Evolutionary conservation across 2,329 filamentous ascomycete species (phyloP).

Genomic region (Trichoderma citrinoviride): DNA sequence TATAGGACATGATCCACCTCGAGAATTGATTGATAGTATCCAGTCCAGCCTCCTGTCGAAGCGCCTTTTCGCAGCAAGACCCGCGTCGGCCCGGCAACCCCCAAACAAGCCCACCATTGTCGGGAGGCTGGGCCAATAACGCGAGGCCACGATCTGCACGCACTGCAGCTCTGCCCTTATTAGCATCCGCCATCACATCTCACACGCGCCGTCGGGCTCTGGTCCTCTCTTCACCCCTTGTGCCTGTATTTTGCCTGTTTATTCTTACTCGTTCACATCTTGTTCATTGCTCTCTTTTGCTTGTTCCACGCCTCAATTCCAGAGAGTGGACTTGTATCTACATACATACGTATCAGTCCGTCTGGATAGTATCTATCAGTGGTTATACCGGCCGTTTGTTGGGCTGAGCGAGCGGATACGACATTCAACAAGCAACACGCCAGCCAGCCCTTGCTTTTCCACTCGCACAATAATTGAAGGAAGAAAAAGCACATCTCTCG

Average conservation of each 20-base stretch:
- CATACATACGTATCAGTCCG: too few species aligned
- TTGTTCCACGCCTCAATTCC: too few species aligned
- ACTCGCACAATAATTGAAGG: slow-evolving; percentile 7
- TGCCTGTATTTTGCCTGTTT: background rate
- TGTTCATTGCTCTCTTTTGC: too few species aligned
- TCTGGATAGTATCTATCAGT: too few species aligned
- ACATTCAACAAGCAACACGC: too few species aligned
- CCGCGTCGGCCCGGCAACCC: slow-evolving; percentile 35
- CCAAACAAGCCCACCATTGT: slow-evolving; percentile 32
- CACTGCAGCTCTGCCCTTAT: slow-evolving; percentile 2
- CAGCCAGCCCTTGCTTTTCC: background rate
- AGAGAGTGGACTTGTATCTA: too few species aligned
- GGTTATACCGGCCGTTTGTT: background rate
- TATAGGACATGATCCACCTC: background rate
- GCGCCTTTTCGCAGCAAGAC: background rate
- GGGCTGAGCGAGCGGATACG: background rate
- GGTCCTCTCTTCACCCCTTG: background rate
- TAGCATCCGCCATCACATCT: slow-evolving; percentile 8
- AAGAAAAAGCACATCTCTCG: background rate
- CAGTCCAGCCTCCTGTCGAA: background rate
- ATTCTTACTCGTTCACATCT: background rate
- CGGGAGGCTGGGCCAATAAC: slow-evolving; percentile 33
- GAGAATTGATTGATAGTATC: too few species aligned
- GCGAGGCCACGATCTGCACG: slow-evolving; percentile 29
- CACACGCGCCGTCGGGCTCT: background rate